Conservation (phyloP, 164 flowering plant genomes). For the Macadamia tetraphylla region DNA sequence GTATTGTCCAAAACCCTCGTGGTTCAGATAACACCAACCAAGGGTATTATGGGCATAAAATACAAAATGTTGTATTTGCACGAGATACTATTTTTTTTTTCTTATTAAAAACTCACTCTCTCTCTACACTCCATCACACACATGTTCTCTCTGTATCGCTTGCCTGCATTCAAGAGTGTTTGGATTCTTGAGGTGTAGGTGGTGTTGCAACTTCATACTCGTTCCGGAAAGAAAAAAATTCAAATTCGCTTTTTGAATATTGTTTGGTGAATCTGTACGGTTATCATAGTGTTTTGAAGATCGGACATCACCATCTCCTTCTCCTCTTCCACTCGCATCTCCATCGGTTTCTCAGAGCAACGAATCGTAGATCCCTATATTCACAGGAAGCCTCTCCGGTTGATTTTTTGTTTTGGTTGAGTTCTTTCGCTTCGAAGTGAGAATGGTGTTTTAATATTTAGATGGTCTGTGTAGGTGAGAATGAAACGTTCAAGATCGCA, state of each 20-base stretch:
- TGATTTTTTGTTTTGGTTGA: neutral
- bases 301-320: neutral
- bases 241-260: neutral
- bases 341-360: constrained; percentile 9
- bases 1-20: too few species aligned
- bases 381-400: neutral
- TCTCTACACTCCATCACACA: neutral
- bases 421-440: neutral
- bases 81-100: neutral
- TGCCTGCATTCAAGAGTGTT: neutral
- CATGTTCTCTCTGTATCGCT: neutral
- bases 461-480: neutral
- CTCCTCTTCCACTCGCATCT: neutral
- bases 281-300: neutral
- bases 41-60: too few species aligned
- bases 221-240: neutral
- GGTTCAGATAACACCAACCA: too few species aligned
- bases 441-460: constrained; percentile 5
- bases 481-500: neutral
- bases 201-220: neutral
- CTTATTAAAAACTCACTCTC: constrained; percentile 5
- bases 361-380: neutral
- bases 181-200: neutral
- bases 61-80: too few species aligned
- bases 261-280: neutral